Percentiles rank a stretch among this genome's conserved stretches.
Conservation (phyloP, 164 flowering plant genomes). For the Aristolochia fimbriata region DNA sequence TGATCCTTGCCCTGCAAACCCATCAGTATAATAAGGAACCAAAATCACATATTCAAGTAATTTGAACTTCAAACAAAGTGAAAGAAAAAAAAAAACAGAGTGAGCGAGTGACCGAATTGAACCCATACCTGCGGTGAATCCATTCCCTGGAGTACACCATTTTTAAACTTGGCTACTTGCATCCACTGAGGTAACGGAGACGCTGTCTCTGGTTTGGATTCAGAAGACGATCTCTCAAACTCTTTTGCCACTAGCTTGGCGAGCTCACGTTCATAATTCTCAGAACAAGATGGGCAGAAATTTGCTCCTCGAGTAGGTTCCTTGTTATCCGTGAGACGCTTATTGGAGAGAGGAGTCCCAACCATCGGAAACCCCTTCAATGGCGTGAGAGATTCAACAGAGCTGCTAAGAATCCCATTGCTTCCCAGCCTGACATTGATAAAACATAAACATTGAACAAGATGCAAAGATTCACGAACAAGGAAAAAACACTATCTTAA, state of each 20-base stretch:
- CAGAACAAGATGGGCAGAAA: slow-evolving; percentile 62
- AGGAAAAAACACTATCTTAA: too few relatives aligned
- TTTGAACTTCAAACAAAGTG: neutral
- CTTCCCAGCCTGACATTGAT: slow-evolving; percentile 37
- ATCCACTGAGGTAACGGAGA: slow-evolving; percentile 74
- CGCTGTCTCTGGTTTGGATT: slow-evolving; percentile 36
- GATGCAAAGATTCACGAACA: too few relatives aligned
- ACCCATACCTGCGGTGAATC: slow-evolving; percentile 39
- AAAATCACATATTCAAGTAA: neutral
- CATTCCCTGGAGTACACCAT: slow-evolving; percentile 13
- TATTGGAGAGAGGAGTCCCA: slow-evolving; percentile 18
- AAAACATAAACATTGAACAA: too few relatives aligned
- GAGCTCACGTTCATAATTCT: slow-evolving; percentile 62
- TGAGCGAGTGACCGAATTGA: neutral
- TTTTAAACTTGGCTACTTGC: slow-evolving; percentile 47
- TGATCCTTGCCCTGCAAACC: slow-evolving; percentile 40
- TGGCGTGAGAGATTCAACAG: slow-evolving; percentile 43
- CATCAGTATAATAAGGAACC: neutral
- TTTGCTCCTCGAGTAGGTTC: slow-evolving; percentile 32
- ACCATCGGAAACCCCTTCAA: slow-evolving; percentile 31
- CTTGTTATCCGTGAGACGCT: slow-evolving; percentile 32
- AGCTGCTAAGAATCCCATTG: slow-evolving; percentile 46
- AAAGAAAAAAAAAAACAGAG: too few relatives aligned
- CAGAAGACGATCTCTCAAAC: slow-evolving; percentile 45
- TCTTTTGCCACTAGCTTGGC: slow-evolving; percentile 31